A percentile compares a stretch with the other conserved stretches of the same genome.
phyloP scores from a whole-genome alignment of 2,329 filamentous ascomycete genomes.

The Alternaria ethzedia region DNA sequence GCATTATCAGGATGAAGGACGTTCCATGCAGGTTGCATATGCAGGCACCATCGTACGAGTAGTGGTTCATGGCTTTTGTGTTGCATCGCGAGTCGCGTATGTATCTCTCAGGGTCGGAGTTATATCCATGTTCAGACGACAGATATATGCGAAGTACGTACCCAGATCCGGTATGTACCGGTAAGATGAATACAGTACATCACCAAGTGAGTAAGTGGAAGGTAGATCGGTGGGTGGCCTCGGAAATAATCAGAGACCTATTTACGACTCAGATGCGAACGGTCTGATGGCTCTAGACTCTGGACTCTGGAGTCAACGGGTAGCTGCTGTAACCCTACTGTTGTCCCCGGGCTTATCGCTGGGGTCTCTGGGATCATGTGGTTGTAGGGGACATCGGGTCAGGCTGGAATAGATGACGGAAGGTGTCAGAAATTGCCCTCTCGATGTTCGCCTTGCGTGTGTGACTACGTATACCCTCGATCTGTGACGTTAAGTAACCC shows the following conservation, averaged over 20 bases:
- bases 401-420: not conserved
- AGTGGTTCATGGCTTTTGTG: not conserved
- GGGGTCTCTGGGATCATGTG: not conserved
- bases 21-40: conserved; percentile 5
- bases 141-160: not conserved
- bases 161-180: not conserved
- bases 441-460: not conserved
- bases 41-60: conserved; percentile 10
- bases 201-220: not conserved
- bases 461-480: not conserved
- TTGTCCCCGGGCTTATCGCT: not conserved
- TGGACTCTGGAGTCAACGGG: not conserved
- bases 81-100: not conserved
- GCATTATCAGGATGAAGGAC: not conserved
- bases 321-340: not conserved
- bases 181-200: not conserved
- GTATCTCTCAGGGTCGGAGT: not conserved
- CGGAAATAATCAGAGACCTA: not conserved
- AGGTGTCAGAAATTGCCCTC: not conserved
- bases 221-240: not conserved
- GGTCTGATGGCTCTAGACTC: not conserved
- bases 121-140: not conserved
- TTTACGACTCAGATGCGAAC: not conserved
- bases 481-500: not conserved
- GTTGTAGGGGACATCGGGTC: not conserved